A percentile compares a stretch with the other conserved stretches of the same genome.
These are phyloP conservation scores for Cystofilobasidium ferigula DNA, from an alignment of 768 basidiomycete species.

Conservation along the genomic window DNA sequence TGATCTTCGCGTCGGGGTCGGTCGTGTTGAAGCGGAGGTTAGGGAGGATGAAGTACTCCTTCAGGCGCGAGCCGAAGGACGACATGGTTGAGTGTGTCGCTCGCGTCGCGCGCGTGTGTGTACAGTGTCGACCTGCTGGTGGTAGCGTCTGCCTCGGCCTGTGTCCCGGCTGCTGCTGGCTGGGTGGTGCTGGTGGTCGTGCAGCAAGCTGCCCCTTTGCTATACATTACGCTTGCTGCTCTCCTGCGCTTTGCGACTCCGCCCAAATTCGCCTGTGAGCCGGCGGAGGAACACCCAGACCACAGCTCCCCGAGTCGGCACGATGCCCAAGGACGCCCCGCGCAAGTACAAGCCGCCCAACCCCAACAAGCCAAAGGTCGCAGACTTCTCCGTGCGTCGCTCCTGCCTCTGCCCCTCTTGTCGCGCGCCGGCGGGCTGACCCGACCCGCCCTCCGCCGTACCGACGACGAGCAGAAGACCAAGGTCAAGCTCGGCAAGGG, in stretches of 20 bases:
- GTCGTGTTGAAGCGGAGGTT: neutral
- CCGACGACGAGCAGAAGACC: constrained; percentile 57
- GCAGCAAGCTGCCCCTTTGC: too few species aligned
- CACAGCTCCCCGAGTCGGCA: neutral
- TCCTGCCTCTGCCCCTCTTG: neutral
- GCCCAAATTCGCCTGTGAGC: neutral
- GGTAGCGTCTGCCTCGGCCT: too few species aligned
- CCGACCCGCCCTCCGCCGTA: neutral
- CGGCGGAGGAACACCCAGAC: neutral
- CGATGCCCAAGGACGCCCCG: constrained; percentile 6
- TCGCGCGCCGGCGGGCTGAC: neutral
- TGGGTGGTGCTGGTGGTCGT: too few species aligned
- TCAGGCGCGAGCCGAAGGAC: neutral
- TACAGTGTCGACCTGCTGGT: too few species aligned
- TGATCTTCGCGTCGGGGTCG: neutral
- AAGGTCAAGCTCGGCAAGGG: constrained; percentile 95
- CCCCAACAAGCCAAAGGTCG: neutral
- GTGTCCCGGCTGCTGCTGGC: too few species aligned
- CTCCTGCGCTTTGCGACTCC: neutral
- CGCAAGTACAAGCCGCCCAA: constrained; percentile 7
- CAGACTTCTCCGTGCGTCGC: neutral
- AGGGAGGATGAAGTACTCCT: neutral
- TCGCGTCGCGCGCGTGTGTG: too few species aligned
- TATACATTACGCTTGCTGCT: too few species aligned
- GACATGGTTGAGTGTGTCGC: neutral